These are phyloP conservation scores for Mariannaea elegans DNA, from an alignment of 2,329 filamentous ascomycete genomes.

Conservation along the genomic window DNA sequence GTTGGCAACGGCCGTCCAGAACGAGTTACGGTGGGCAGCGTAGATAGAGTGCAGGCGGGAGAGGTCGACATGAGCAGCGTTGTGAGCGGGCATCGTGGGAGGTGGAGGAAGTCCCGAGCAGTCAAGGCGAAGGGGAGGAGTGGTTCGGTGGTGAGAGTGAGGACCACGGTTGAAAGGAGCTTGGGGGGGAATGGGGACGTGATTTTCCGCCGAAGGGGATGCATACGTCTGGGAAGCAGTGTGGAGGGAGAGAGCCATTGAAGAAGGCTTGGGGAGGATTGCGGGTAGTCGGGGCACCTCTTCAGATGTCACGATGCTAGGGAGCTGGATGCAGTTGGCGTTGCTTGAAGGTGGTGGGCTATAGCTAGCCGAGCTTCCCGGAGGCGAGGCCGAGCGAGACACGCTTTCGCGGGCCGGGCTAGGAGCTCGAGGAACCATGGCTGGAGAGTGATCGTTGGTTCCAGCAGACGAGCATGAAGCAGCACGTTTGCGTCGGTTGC, in stretches of 20 bases:
- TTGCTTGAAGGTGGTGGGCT: conserved; percentile 54
- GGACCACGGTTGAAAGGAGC: conserved; percentile 47
- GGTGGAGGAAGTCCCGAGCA: conserved; percentile 58
- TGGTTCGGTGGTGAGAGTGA: conserved; percentile 47
- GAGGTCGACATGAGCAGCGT: conserved; percentile 64
- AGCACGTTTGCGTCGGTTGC: conserved; percentile 80
- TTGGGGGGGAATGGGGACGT: conserved; percentile 53
- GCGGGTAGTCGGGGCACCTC: conserved; percentile 63
- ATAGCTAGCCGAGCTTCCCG: conserved; percentile 55
- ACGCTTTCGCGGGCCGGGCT: conserved; percentile 61
- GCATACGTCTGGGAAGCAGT: conserved; percentile 51
- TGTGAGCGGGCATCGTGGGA: conserved; percentile 40
- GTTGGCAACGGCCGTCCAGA: conserved; percentile 76
- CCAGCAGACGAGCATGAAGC: conserved; percentile 71
- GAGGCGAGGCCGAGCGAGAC: conserved; percentile 60
- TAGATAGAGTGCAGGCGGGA: conserved; percentile 76
- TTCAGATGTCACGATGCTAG: conserved; percentile 57
- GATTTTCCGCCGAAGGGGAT: conserved; percentile 54
- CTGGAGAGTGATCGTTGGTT: conserved; percentile 61
- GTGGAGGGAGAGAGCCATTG: conserved; percentile 55
- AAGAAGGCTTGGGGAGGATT: conserved; percentile 72
- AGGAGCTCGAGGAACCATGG: conserved; percentile 56
- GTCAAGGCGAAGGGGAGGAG: conserved; percentile 66
- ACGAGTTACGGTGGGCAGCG: conserved; percentile 72
- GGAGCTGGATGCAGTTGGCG: conserved; percentile 59